A percentile compares a stretch with the other conserved stretches of the same genome.
Conservation (phyloP, 2,329 filamentous ascomycete genomes). For the Xylariaceae sp. region DNA sequence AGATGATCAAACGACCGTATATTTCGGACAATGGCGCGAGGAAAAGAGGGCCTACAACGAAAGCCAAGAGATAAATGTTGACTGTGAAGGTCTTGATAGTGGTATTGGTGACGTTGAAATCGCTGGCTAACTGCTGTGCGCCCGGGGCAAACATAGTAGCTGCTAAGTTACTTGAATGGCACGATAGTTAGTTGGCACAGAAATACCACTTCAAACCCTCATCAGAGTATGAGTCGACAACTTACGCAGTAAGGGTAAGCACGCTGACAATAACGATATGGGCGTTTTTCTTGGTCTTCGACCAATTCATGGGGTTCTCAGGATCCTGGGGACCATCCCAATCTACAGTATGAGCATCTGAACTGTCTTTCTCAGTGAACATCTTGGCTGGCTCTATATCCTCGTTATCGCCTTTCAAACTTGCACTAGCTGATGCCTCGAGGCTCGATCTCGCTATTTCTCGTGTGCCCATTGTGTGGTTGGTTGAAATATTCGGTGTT, state of each 20-base stretch:
- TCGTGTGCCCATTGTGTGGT: too few relatives aligned
- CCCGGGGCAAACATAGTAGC: slow-evolving; percentile 27
- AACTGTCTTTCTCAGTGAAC: not conserved
- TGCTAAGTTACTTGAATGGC: slow-evolving; percentile 17
- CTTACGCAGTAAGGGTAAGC: slow-evolving; percentile 18
- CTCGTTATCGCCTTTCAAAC: not conserved
- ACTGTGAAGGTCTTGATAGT: slow-evolving; percentile 25
- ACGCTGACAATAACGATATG: slow-evolving; percentile 22
- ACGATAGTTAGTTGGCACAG: not conserved
- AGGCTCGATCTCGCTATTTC: too few relatives aligned
- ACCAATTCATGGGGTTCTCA: slow-evolving; percentile 18
- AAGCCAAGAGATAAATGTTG: slow-evolving; percentile 30
- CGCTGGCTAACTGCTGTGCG: slow-evolving; percentile 12
- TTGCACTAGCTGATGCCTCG: not conserved
- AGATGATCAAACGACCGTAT: slow-evolving; percentile 45
- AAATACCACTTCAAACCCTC: too few relatives aligned
- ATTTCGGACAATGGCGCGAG: slow-evolving; percentile 53
- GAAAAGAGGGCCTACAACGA: slow-evolving; percentile 47
- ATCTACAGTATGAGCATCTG: slow-evolving; percentile 11
- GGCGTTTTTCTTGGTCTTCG: slow-evolving; percentile 11
- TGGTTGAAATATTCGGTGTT: too few relatives aligned
- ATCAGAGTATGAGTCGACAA: too few relatives aligned
- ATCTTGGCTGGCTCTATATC: not conserved
- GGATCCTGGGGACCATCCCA: slow-evolving; percentile 26
- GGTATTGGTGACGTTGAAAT: slow-evolving; percentile 19